A percentile compares a stretch with the other conserved stretches of the same genome.
These are phyloP conservation scores for Aspergillus felis DNA, from an alignment of 2,329 filamentous ascomycete species.

Conservation along the genomic window DNA sequence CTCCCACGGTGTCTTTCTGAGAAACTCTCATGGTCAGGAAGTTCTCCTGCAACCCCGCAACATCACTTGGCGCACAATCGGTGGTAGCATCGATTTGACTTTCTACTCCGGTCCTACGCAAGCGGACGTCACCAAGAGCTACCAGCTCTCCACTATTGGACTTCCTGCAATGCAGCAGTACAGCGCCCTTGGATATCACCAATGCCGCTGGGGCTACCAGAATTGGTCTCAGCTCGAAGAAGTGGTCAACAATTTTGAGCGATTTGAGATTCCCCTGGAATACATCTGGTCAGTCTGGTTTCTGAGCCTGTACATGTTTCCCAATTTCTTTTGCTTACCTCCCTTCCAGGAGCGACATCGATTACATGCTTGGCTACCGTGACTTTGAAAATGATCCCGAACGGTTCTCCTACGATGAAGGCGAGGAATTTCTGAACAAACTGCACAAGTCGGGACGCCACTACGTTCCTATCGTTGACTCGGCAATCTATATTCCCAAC, in stretches of 20 bases:
- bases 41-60: slow-evolving; percentile 60
- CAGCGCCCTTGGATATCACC: slow-evolving; percentile 76
- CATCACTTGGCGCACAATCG: slow-evolving; percentile 70
- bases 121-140: slow-evolving; percentile 65
- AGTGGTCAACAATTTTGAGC: slow-evolving; percentile 51
- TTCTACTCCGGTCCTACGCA: slow-evolving; percentile 72
- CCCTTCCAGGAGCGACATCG: slow-evolving; percentile 40
- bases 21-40: slow-evolving; percentile 75
- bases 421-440: slow-evolving; percentile 49
- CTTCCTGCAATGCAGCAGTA: slow-evolving; percentile 77
- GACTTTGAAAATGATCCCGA: slow-evolving; percentile 56
- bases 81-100: slow-evolving; percentile 74
- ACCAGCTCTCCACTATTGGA: slow-evolving; percentile 64
- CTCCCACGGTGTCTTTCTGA: slow-evolving; percentile 72
- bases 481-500: slow-evolving; percentile 68
- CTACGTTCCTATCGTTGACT: slow-evolving; percentile 59
- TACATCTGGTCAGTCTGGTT: slow-evolving; percentile 38
- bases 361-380: slow-evolving; percentile 59
- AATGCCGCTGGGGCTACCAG: slow-evolving; percentile 77
- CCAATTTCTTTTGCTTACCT: background rate
- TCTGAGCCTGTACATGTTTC: background rate
- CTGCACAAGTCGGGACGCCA: slow-evolving; percentile 54
- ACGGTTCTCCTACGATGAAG: slow-evolving; percentile 49
- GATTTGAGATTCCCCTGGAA: slow-evolving; percentile 56
- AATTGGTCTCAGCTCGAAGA: slow-evolving; percentile 66